These are phyloP conservation scores for Hippophae gyantsensis DNA, from an alignment of 306 rosid genomes.

Conservation along the genomic window DNA sequence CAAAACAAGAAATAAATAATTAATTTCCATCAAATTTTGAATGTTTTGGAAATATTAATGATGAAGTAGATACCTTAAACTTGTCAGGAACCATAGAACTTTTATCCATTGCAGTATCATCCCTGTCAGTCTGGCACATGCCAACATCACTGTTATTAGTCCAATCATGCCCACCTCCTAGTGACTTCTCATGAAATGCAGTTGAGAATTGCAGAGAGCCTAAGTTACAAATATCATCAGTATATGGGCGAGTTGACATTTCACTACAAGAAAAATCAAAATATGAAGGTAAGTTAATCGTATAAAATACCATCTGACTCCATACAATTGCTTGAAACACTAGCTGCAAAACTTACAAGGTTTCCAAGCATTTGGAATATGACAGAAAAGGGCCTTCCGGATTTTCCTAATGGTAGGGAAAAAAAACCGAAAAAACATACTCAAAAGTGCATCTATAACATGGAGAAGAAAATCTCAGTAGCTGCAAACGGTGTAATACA, in stretches of 20 bases:
- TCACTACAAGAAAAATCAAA: constrained; percentile 29
- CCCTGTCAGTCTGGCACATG: constrained; percentile 70
- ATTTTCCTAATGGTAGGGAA: constrained; percentile 40
- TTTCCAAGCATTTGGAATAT: constrained; percentile 27
- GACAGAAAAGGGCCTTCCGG: constrained; percentile 35
- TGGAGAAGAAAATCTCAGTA: not conserved
- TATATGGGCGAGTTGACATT: constrained; percentile 27
- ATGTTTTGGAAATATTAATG: constrained; percentile 12
- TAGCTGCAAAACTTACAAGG: constrained; percentile 34
- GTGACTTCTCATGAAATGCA: constrained; percentile 27
- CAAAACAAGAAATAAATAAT: constrained; percentile 4
- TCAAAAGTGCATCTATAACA: not conserved
- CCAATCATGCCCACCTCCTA: constrained; percentile 41
- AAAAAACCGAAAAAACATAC: constrained; percentile 2
- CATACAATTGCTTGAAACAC: constrained; percentile 8
- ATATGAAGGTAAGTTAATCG: constrained; percentile 10
- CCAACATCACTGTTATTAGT: constrained; percentile 51
- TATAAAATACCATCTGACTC: constrained; percentile 14
- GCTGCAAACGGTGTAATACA: constrained; percentile 9
- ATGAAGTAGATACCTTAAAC: constrained; percentile 47
- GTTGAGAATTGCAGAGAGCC: constrained; percentile 48
- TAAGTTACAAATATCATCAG: constrained; percentile 42
- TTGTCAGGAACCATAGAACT: constrained; percentile 35
- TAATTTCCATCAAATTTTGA: constrained; percentile 11
- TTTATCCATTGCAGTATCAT: constrained; percentile 35